Conservation (phyloP, 2,329 filamentous ascomycete genomes). For the Phoma sp. region DNA sequence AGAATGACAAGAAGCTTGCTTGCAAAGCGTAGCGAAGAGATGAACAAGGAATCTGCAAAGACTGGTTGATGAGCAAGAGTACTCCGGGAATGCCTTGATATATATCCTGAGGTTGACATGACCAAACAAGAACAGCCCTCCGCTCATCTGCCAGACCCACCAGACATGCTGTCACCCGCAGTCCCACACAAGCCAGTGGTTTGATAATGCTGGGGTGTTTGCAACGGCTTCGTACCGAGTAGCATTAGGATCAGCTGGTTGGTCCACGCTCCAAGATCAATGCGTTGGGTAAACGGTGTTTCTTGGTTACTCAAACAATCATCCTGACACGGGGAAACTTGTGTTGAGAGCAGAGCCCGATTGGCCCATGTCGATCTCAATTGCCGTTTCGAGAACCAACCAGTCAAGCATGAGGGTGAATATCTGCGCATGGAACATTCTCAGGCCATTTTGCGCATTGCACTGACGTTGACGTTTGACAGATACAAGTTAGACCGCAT, state of each 20-base stretch:
- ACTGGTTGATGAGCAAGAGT: slow-evolving; percentile 16
- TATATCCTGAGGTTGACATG: slow-evolving; percentile 16
- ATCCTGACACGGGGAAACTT: slow-evolving; percentile 10
- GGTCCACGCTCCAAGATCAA: slow-evolving; percentile 13
- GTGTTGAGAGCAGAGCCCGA: slow-evolving; percentile 2
- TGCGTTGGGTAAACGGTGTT: slow-evolving; percentile 5
- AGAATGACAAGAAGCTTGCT: slow-evolving; percentile 17
- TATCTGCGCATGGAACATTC: slow-evolving; percentile 1
- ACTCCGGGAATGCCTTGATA: slow-evolving; percentile 10
- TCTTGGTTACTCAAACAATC: slow-evolving; percentile 11
- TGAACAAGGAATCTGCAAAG: slow-evolving; percentile 18
- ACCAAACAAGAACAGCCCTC: slow-evolving; percentile 15
- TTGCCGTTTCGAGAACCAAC: slow-evolving; percentile 18
- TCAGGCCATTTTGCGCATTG: neutral
- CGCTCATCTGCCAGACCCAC: slow-evolving; percentile 20
- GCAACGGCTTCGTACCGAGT: slow-evolving; percentile 8
- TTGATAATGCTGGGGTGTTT: slow-evolving; percentile 17
- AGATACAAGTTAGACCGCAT: neutral
- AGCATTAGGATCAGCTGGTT: slow-evolving; percentile 11
- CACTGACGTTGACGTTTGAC: neutral
- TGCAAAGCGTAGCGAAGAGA: slow-evolving; percentile 18
- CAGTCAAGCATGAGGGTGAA: slow-evolving; percentile 2
- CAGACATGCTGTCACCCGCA: slow-evolving; percentile 1
- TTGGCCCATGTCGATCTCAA: slow-evolving; percentile 17
- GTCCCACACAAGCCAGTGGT: slow-evolving; percentile 16